Evolutionary conservation across 352 stramenopile species (phyloP).

Genomic region (Thraustochytrium striatum): DNA sequence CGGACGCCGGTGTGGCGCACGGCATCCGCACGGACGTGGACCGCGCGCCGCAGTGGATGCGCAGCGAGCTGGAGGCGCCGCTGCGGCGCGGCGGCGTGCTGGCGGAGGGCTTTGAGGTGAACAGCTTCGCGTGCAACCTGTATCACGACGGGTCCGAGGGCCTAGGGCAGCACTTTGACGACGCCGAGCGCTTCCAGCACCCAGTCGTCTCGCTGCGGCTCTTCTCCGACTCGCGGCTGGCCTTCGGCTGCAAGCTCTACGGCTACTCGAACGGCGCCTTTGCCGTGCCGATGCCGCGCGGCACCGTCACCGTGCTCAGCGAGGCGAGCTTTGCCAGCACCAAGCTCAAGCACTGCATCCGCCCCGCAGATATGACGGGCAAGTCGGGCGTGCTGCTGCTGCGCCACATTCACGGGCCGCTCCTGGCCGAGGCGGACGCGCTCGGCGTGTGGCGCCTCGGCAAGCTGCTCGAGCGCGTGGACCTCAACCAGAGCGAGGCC

Average conservation of each 20-base stretch:
- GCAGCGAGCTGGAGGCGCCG: not conserved
- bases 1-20: not conserved
- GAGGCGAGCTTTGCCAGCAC: not conserved
- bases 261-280: not conserved
- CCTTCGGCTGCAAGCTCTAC: not conserved
- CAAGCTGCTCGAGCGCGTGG: not conserved
- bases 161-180: constrained; percentile 10
- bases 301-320: not conserved
- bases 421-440: not conserved
- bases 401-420: not conserved
- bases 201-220: not conserved
- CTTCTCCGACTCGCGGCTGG: constrained; percentile 6
- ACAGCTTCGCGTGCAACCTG: not conserved
- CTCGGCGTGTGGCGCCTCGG: not conserved
- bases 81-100: not conserved
- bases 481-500: too few relatives aligned
- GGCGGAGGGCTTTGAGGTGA: not conserved
- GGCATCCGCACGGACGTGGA: not conserved
- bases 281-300: not conserved
- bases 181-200: not conserved
- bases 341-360: constrained; percentile 20
- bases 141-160: constrained; percentile 17
- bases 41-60: not conserved
- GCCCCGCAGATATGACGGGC: constrained; percentile 11
- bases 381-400: constrained; percentile 7